Conservation (phyloP, 371 early-diverging fungal genomes). For the Syncephalastrum monosporum region DNA sequence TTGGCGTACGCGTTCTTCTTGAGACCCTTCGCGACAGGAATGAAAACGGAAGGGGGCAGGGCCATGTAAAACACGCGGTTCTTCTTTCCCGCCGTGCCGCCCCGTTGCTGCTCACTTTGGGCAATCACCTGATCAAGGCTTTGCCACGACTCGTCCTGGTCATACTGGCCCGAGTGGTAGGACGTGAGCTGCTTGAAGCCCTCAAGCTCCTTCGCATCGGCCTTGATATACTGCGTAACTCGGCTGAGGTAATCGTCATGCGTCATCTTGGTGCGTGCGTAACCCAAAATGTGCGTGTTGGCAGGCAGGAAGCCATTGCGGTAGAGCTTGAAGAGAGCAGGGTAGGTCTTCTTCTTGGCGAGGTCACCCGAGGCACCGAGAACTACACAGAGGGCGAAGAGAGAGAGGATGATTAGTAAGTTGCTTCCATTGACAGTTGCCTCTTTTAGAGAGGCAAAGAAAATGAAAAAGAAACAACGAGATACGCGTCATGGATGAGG, state of each 20-base stretch:
- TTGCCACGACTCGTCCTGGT: conserved; percentile 74
- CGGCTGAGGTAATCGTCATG: conserved; percentile 80
- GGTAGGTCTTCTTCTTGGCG: conserved; percentile 97
- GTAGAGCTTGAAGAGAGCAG: conserved; percentile 89
- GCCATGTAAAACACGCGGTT: conserved; percentile 91
- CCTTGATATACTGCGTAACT: conserved; percentile 77
- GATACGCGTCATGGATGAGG: not conserved
- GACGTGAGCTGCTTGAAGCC: conserved; percentile 76
- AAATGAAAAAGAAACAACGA: too few species aligned
- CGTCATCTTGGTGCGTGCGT: conserved; percentile 89
- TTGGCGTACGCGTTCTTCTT: conserved; percentile 65
- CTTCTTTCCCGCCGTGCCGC: conserved; percentile 13
- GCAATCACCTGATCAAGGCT: conserved; percentile 60
- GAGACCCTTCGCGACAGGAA: conserved; percentile 77
- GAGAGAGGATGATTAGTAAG: too few species aligned
- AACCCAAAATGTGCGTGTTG: conserved; percentile 87
- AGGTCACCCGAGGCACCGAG: conserved; percentile 92
- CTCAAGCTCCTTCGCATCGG: conserved; percentile 31
- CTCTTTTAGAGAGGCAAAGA: too few species aligned
- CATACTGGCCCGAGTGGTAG: conserved; percentile 92
- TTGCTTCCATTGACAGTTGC: too few species aligned
- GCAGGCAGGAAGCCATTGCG: conserved; percentile 74
- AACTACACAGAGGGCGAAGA: conserved; percentile 39
- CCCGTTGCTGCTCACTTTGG: conserved; percentile 46
- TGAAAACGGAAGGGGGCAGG: conserved; percentile 94